Conservation (phyloP, 2,329 filamentous ascomycete species). For the Fusarium dlaminii region DNA sequence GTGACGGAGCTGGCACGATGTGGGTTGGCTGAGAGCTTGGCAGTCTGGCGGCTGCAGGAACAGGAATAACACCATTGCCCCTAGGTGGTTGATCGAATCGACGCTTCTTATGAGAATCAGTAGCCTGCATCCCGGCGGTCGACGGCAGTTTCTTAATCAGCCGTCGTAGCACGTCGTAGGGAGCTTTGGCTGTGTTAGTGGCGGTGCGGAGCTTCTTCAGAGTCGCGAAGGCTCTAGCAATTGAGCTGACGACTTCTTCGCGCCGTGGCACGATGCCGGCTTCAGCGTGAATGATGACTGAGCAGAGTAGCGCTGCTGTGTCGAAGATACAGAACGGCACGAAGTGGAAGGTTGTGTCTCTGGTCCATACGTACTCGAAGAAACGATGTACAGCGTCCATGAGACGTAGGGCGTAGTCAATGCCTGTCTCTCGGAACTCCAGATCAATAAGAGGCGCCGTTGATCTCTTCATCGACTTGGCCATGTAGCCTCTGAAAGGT, state of each 20-base stretch:
- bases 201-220: conserved; percentile 22
- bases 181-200: conserved; percentile 18
- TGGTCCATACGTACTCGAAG: conserved; percentile 24
- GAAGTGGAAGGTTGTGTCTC: conserved; percentile 19
- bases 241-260: background rate
- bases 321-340: conserved; percentile 22
- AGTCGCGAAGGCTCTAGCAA: background rate
- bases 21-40: background rate
- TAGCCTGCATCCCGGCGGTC: background rate
- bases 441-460: background rate
- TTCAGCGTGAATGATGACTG: conserved; percentile 11
- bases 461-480: background rate
- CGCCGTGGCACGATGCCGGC: background rate
- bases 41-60: background rate
- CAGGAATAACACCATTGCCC: background rate
- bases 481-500: conserved; percentile 16
- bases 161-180: conserved; percentile 17
- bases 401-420: conserved; percentile 10
- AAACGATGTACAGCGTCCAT: conserved; percentile 8
- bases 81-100: conserved; percentile 5
- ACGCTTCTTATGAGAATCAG: conserved; percentile 4
- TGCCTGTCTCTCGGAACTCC: conserved; percentile 5
- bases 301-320: conserved; percentile 9
- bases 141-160: conserved; percentile 24
- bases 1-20: background rate